Evolutionary conservation across 768 basidiomycete genomes (phyloP).

Genomic region (Neoboletus magnificus): DNA sequence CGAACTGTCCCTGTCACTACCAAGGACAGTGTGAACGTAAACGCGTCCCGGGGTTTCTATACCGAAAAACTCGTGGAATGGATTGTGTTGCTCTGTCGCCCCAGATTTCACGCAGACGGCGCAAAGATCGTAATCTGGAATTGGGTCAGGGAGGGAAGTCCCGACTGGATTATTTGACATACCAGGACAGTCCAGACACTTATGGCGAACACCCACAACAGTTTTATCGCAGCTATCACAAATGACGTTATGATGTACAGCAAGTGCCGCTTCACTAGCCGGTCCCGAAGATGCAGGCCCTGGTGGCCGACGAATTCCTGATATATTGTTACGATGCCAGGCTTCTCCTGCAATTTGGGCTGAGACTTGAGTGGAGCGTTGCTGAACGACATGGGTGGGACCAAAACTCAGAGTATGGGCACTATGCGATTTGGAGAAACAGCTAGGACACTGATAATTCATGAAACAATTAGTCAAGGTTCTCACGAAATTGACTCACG

Average conservation of each 20-base stretch:
- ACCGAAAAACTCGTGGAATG: slow-evolving; percentile 69
- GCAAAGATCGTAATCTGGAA: slow-evolving; percentile 71
- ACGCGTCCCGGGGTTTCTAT: slow-evolving; percentile 63
- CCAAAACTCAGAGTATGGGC: slow-evolving; percentile 32
- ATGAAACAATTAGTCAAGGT: slow-evolving; percentile 3
- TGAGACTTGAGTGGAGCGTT: slow-evolving; percentile 2
- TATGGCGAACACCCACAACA: slow-evolving; percentile 68
- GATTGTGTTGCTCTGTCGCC: slow-evolving; percentile 50
- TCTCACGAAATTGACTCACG: slow-evolving; percentile 18
- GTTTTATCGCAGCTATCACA: slow-evolving; percentile 63
- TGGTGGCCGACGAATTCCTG: background rate
- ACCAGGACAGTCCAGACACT: slow-evolving; percentile 78
- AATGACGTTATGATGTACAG: slow-evolving; percentile 51
- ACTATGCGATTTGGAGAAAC: slow-evolving; percentile 27
- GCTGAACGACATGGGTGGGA: slow-evolving; percentile 28
- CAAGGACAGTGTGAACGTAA: slow-evolving; percentile 58
- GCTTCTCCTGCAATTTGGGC: background rate
- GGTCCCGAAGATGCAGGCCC: background rate
- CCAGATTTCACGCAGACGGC: slow-evolving; percentile 51
- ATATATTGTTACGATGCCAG: background rate
- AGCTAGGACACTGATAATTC: slow-evolving; percentile 21
- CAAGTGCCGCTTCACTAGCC: background rate
- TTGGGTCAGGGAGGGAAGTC: background rate
- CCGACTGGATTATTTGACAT: slow-evolving; percentile 15
- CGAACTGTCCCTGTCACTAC: slow-evolving; percentile 29